Percentiles rank a stretch among this genome's conserved stretches.
Evolutionary conservation across 2,329 filamentous ascomycete species (phyloP).

Genomic region (Pseudogymnoascus pannorum): DNA sequence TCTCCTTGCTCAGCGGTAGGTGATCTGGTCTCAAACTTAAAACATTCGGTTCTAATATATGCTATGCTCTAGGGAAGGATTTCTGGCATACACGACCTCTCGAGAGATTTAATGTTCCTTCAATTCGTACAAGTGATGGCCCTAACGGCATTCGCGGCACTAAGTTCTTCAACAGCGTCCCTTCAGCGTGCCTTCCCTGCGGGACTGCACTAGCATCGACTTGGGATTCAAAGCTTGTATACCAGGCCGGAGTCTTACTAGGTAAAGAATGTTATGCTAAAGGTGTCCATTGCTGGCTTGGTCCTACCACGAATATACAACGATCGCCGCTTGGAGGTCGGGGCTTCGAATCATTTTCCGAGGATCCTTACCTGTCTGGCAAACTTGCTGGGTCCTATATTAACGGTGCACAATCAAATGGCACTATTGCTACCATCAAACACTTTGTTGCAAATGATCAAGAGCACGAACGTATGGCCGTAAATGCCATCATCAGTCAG

Average conservation of each 20-base stretch:
- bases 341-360: conserved; percentile 41
- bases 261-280: conserved; percentile 60
- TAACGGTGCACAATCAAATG: conserved; percentile 37
- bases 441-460: conserved; percentile 41
- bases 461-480: conserved; percentile 32
- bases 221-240: conserved; percentile 57
- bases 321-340: conserved; percentile 41
- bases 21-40: too few relatives aligned
- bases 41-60: too few relatives aligned
- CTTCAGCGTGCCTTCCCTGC: conserved; percentile 40
- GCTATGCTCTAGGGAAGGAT: conserved; percentile 43
- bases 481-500: conserved; percentile 32
- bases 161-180: conserved; percentile 27
- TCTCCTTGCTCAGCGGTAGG: background rate
- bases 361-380: conserved; percentile 41
- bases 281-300: conserved; percentile 63
- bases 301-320: conserved; percentile 50
- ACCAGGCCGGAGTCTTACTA: conserved; percentile 57
- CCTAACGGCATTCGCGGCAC: conserved; percentile 31
- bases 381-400: conserved; percentile 37
- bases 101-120: conserved; percentile 53
- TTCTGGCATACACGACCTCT: conserved; percentile 63
- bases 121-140: conserved; percentile 59
- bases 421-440: conserved; percentile 39
- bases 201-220: conserved; percentile 50